Base-by-base conservation (phyloP, 2,329 filamentous ascomycete genomes). In the Cladobotryum mycophilum region DNA sequence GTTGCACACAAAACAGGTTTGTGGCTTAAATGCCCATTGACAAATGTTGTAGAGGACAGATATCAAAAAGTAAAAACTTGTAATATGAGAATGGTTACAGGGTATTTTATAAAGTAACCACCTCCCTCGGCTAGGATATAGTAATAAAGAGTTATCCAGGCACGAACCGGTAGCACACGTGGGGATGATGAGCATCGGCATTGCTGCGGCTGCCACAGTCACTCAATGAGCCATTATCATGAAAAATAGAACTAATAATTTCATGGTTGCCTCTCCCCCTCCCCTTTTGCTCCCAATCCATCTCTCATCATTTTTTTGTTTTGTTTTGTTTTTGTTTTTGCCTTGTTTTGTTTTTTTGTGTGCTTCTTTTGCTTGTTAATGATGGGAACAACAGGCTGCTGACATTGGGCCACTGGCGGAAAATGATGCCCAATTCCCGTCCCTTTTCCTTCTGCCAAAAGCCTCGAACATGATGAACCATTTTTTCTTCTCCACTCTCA, bases 401-500 rank as follows among this genome's bases (percentile, higher is more conserved):
- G 25, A 6, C 25, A 30, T 30, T 30, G 25, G 38, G 48, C 49
- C 49, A 48, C 49, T 48, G 45, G 30, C 40, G 43, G 49, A 52
- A 20, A 52, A 52, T 52, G 45, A 52, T 41, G 45, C 42, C 40
- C 47, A 52, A 48, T 48, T 48, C n/a, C n/a, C n/a, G n/a, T 46
- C 49, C 33, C 5, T 20, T 20, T 18, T 25, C 45, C 13, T 20
- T 30, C 17, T 40, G 34, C 45, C 47, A 33, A 20, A 20, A 46
- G 49, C 45, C 40, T 51, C 38, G 20, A 35, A 34, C 15, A 38
- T 42, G 42, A 38, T 33, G 37, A 37, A 38, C 20, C 20, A 15
- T 35, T 36, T 30, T 20, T 15, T 30, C 25, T 25, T 46, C 49
- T 42, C 49, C 38, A 51, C 42, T 41, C 33, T 15, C 20, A 33